Conservation (phyloP, 176 grass and related monocot species). For the Hsuehochloa calcarea region DNA sequence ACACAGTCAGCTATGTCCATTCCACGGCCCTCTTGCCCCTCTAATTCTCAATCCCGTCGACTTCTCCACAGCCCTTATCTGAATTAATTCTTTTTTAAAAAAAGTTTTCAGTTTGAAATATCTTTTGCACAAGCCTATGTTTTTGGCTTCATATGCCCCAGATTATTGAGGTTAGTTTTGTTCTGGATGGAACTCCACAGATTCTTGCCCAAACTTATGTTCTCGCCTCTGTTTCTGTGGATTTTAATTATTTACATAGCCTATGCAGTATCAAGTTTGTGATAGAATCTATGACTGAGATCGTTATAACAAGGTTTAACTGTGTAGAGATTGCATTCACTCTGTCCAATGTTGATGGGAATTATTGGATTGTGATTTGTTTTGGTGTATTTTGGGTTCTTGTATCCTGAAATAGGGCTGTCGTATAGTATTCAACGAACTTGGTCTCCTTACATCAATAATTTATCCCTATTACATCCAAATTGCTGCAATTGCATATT, state of each 20-base stretch:
- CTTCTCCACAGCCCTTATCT: too few relatives aligned
- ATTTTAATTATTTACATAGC: background rate
- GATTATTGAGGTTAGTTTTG: too few relatives aligned
- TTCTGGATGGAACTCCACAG: background rate
- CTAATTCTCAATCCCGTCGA: too few relatives aligned
- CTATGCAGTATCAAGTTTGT: background rate
- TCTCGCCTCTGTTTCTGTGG: background rate
- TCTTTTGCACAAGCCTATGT: too few relatives aligned
- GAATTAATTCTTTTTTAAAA: too few relatives aligned
- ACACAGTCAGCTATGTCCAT: too few relatives aligned
- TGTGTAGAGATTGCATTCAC: background rate
- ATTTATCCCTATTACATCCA: background rate
- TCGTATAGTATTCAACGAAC: background rate
- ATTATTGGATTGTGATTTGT: background rate
- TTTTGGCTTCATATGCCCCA: too few relatives aligned
- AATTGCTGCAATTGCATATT: background rate
- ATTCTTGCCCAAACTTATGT: background rate
- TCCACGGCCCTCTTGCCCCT: too few relatives aligned
- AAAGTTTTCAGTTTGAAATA: too few relatives aligned
- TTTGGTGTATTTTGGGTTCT: background rate
- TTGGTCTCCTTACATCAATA: background rate
- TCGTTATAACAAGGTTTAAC: background rate
- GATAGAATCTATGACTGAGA: background rate
- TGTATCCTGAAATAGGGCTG: background rate
- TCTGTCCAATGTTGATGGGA: background rate